Percentiles rank a stretch among this genome's conserved stretches.
Evolutionary conservation across 805 yeast species (phyloP).

Genomic region (Candida boidinii): DNA sequence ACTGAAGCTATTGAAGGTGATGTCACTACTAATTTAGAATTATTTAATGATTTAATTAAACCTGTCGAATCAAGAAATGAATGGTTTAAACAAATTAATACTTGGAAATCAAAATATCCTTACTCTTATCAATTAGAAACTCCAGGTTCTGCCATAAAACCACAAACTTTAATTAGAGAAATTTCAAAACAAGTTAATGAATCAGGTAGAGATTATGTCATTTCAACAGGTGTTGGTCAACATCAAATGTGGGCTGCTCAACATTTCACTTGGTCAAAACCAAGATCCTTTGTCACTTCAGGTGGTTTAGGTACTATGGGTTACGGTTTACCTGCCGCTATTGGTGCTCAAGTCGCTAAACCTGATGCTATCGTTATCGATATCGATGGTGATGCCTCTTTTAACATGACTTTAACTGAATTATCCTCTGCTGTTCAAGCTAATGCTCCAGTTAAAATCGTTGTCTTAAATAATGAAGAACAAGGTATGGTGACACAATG

Average conservation of each 20-base stretch:
- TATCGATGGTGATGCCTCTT: conserved; percentile 98
- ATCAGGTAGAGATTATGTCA: conserved; percentile 65
- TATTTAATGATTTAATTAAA: conserved; percentile 63
- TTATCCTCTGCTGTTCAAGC: conserved; percentile 93
- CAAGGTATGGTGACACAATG: conserved; percentile 99
- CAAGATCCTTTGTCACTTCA: conserved; percentile 92
- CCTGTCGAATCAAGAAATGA: conserved; percentile 59
- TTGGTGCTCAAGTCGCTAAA: conserved; percentile 94
- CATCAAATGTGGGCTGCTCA: conserved; percentile 99
- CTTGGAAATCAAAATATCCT: conserved; percentile 85
- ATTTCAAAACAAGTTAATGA: conserved; percentile 62
- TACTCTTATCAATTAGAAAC: conserved; percentile 76
- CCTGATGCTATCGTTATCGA: conserved; percentile 95
- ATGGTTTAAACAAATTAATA: conserved; percentile 69
- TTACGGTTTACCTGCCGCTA: conserved; percentile 93
- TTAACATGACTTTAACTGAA: conserved; percentile 95
- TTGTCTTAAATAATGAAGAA: conserved; percentile 92
- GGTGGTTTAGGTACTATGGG: conserved; percentile 99
- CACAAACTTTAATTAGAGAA: conserved; percentile 83
- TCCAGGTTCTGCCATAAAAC: conserved; percentile 74
- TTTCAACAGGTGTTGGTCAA: conserved; percentile 98
- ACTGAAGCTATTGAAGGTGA: conserved; percentile 97
- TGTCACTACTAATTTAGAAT: conserved; percentile 67
- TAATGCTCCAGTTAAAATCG: conserved; percentile 78
- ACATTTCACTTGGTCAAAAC: conserved; percentile 88